Evolutionary conservation across 805 yeast genomes (phyloP), one percentile per base, ranked within the genome.

Genomic region (Ogataea nonfermentans): DNA sequence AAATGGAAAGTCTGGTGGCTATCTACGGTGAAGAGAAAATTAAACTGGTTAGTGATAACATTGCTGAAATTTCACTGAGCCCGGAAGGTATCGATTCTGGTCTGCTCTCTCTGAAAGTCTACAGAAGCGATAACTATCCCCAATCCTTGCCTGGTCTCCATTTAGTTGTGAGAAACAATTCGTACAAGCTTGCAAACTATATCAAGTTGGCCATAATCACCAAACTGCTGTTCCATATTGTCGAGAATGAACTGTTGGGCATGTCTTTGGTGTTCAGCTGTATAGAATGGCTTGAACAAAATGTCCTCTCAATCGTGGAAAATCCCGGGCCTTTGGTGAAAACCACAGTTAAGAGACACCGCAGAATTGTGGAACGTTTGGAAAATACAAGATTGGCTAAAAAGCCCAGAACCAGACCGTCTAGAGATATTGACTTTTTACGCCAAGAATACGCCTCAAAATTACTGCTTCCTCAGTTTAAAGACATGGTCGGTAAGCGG

Each of bases 261-360:
- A 86, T 79, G 51, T 78, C 84, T 52, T 75, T 81, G 63, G 59
- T 89, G 1, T 84, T 68, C 55, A 65, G 79, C 5, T 67, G 87
- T n/a, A 66, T 78, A 35, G 95, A 88, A 46, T 89, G 95, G 90
- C 52, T 90, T 12, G 81, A 83, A 47, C 80, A 75, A 11, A 76
- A 84, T 50, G 63, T 82, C 30, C 61, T 67, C 4, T 59, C 61
- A 2, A 69, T 89, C 10, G 73, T 84, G 8, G 76, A 79, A 29
- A 70, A 81, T 41, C 98, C 98, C 0, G 95, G 95, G 0, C 79
- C 81, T 2, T 73, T 29, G 68, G 68, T 23, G 49, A 52, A 8
- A 36, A 35, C 30, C 9, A 13, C 27, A 6, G 16, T 32, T 20
- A 32, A 29, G 17, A 22, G 20, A 14, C 10, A 24, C 11, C 30